phyloP scores from a whole-genome alignment of 1,284 basidiomycete species.

The Heterobasidion annosum region DNA sequence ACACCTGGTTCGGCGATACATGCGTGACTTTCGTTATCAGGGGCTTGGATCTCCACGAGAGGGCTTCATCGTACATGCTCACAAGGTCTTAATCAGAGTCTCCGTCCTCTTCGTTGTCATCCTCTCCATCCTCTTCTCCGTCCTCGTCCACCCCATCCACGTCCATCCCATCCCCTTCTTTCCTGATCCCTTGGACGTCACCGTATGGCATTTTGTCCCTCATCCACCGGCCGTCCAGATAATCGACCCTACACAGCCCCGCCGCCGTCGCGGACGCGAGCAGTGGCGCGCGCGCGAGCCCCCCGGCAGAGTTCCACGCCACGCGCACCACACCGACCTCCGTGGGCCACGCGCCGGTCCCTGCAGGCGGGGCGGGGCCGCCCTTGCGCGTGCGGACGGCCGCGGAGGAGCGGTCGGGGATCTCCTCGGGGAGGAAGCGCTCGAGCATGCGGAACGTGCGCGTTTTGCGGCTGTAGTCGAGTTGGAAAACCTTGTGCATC shows the following conservation, averaged over 20 bases:
- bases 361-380: slow-evolving; percentile 19
- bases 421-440: slow-evolving; percentile 68
- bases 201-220: slow-evolving; percentile 55
- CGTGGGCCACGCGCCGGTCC: slow-evolving; percentile 66
- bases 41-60: not conserved
- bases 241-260: slow-evolving; percentile 82
- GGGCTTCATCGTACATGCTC: not conserved
- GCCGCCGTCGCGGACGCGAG: slow-evolving; percentile 73
- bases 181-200: slow-evolving; percentile 34
- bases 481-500: slow-evolving; percentile 71
- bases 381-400: slow-evolving; percentile 20
- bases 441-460: slow-evolving; percentile 81
- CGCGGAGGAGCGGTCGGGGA: slow-evolving; percentile 40
- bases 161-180: slow-evolving; percentile 22
- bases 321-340: slow-evolving; percentile 71
- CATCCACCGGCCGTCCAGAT: slow-evolving; percentile 59
- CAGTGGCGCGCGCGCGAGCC: slow-evolving; percentile 55
- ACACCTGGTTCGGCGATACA: too few relatives aligned
- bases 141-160: slow-evolving; percentile 27
- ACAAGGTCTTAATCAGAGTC: slow-evolving; percentile 3
- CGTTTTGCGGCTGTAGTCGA: slow-evolving; percentile 73
- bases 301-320: slow-evolving; percentile 71
- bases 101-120: slow-evolving; percentile 20
- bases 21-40: too few relatives aligned
- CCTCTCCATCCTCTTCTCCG: slow-evolving; percentile 23